These are phyloP conservation scores for Antrodiella citrinella DNA, from an alignment of 768 basidiomycete genomes.

Conservation along the genomic window DNA sequence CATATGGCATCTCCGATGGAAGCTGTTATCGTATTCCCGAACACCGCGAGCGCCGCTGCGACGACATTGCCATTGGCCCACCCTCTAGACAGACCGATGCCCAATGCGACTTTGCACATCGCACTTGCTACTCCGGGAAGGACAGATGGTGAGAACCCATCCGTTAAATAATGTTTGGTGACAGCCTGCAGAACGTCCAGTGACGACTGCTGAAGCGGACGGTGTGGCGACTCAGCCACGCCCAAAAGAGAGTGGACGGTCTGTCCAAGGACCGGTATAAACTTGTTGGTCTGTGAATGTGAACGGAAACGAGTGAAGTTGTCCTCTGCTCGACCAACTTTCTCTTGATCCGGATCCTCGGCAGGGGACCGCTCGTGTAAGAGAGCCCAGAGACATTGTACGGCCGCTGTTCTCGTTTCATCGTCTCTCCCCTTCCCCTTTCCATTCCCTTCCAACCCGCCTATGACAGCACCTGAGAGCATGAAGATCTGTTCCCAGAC, in stretches of 20 bases:
- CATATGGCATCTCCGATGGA: constrained; percentile 67
- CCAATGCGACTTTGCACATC: constrained; percentile 66
- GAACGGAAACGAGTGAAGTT: constrained; percentile 32
- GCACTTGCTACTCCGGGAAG: constrained; percentile 79
- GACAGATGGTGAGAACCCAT: constrained; percentile 56
- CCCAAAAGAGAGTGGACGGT: constrained; percentile 68
- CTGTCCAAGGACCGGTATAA: constrained; percentile 77
- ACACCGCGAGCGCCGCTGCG: constrained; percentile 45
- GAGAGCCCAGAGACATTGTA: constrained; percentile 55
- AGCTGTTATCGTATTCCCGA: constrained; percentile 45
- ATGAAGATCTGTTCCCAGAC: constrained; percentile 85
- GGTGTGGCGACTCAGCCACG: constrained; percentile 45
- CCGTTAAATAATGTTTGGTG: constrained; percentile 37
- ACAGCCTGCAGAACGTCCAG: constrained; percentile 50
- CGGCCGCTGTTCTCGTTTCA: constrained; percentile 74
- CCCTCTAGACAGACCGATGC: constrained; percentile 41
- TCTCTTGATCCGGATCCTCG: constrained; percentile 24
- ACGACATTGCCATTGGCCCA: constrained; percentile 72
- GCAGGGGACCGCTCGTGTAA: constrained; percentile 42
- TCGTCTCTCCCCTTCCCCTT: constrained; percentile 66
- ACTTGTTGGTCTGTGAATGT: constrained; percentile 36
- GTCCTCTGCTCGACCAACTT: constrained; percentile 13
- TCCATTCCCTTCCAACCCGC: constrained; percentile 58
- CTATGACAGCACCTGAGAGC: constrained; percentile 58
- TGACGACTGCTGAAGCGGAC: constrained; percentile 55